These are phyloP conservation scores for Kodamaea laetipori DNA, from an alignment of 805 yeast species.

Conservation along the genomic window DNA sequence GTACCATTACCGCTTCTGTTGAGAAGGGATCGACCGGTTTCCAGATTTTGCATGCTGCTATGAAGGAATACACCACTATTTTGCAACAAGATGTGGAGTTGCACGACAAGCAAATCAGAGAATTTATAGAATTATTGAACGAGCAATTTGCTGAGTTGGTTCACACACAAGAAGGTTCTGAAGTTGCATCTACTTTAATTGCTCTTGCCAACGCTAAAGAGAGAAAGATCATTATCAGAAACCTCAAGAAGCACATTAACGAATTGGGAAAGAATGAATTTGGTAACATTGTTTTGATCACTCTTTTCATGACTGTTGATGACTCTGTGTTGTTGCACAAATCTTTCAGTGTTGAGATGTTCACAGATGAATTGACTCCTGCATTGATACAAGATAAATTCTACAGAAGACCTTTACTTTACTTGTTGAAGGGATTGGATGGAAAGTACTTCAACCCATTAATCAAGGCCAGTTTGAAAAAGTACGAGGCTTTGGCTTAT, in stretches of 20 bases:
- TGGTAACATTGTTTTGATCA: slow-evolving; percentile 80
- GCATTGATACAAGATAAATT: slow-evolving; percentile 67
- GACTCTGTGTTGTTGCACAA: slow-evolving; percentile 85
- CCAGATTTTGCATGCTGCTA: slow-evolving; percentile 93
- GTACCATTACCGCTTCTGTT: slow-evolving; percentile 86
- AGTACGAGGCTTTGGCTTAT: slow-evolving; percentile 58
- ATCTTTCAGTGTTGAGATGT: slow-evolving; percentile 63
- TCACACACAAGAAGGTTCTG: slow-evolving; percentile 92
- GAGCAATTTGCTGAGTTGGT: slow-evolving; percentile 94
- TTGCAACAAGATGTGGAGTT: slow-evolving; percentile 53
- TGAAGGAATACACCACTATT: slow-evolving; percentile 82
- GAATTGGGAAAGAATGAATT: slow-evolving; percentile 79
- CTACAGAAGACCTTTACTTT: slow-evolving; percentile 87
- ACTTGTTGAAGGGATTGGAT: slow-evolving; percentile 74
- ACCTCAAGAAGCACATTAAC: slow-evolving; percentile 73
- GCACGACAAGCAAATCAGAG: slow-evolving; percentile 63
- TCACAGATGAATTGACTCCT: slow-evolving; percentile 49
- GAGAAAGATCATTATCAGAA: slow-evolving; percentile 73
- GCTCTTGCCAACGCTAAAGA: slow-evolving; percentile 90
- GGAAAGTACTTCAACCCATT: slow-evolving; percentile 80
- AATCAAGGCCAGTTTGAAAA: slow-evolving; percentile 57
- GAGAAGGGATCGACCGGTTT: slow-evolving; percentile 96
- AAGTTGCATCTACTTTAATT: slow-evolving; percentile 80
- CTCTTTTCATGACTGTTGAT: slow-evolving; percentile 84
- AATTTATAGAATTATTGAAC: slow-evolving; percentile 75